phyloP scores from a whole-genome alignment of 768 basidiomycete genomes.

The Panellus pusillus region DNA sequence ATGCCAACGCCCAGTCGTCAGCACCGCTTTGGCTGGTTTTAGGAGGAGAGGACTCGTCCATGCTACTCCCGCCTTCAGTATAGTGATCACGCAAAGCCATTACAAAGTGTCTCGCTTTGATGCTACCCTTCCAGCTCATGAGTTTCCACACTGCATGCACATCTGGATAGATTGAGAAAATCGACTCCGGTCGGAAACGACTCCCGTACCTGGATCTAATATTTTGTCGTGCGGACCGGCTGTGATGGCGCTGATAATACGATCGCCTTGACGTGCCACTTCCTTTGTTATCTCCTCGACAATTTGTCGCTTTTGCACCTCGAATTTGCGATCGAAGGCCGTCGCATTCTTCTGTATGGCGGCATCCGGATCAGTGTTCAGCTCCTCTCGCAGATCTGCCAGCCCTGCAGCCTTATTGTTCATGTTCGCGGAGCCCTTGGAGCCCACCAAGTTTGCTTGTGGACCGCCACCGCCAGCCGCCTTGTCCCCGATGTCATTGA shows the following conservation, averaged over 20 bases:
- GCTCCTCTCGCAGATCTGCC: slow-evolving; percentile 23
- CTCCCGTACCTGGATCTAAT: slow-evolving; percentile 28
- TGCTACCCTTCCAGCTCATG: slow-evolving; percentile 35
- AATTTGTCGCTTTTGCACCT: slow-evolving; percentile 32
- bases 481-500: slow-evolving; percentile 16
- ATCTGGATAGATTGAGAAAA: neutral
- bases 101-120: slow-evolving; percentile 38
- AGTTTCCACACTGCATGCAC: no score
- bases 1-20: slow-evolving; percentile 35
- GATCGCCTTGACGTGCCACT: slow-evolving; percentile 32
- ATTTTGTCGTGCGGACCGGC: slow-evolving; percentile 38
- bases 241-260: slow-evolving; percentile 31
- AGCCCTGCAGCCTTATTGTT: slow-evolving; percentile 11
- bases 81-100: slow-evolving; percentile 37
- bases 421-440: slow-evolving; percentile 14
- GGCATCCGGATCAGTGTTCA: slow-evolving; percentile 27
- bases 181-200: neutral
- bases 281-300: slow-evolving; percentile 28
- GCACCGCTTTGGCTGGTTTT: slow-evolving; percentile 4
- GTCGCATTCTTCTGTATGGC: slow-evolving; percentile 31
- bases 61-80: slow-evolving; percentile 19
- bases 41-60: neutral
- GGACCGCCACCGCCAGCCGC: neutral
- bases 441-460: slow-evolving; percentile 1
- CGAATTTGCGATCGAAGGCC: slow-evolving; percentile 35